A percentile compares a stretch with the other conserved stretches of the same genome.
Evolutionary conservation across 202 grass and related monocot genomes (phyloP).

Genomic region (Thinopyrum obtusiflorum): DNA sequence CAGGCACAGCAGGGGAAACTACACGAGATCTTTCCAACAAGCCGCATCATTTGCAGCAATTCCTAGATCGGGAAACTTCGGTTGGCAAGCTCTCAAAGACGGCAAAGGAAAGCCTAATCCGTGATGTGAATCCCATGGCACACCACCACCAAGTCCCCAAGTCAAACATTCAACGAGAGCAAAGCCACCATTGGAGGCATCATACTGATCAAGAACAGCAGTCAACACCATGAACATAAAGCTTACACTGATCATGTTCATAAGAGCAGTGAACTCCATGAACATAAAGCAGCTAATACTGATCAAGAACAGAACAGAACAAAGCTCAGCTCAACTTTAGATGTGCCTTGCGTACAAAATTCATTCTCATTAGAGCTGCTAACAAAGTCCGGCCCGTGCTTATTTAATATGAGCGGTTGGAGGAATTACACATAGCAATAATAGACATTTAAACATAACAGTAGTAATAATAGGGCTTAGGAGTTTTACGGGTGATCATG

Average conservation of each 20-base stretch:
- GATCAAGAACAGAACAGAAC: background rate
- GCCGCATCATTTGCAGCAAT: background rate
- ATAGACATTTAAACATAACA: constrained; percentile 66
- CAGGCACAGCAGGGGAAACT: background rate
- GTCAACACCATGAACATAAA: no score
- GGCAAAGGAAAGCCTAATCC: no score
- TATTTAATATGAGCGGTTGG: constrained; percentile 56
- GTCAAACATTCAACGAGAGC: background rate
- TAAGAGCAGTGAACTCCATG: background rate
- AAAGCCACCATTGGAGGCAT: background rate
- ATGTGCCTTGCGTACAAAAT: constrained; percentile 43
- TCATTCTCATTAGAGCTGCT: constrained; percentile 37
- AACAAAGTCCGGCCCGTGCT: constrained; percentile 34
- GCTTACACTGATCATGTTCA: background rate
- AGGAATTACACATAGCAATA: constrained; percentile 67
- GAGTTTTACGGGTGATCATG: constrained; percentile 16
- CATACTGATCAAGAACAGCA: no score
- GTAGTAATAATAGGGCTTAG: constrained; percentile 13
- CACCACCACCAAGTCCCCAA: no score
- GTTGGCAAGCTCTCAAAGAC: background rate
- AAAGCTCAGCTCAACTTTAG: constrained; percentile 8
- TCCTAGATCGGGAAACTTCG: background rate
- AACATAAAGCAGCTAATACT: background rate
- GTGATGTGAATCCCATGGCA: background rate
- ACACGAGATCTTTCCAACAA: constrained; percentile 30